Conservation (phyloP, 108 stramenopile genomes). For the Schizochytrium sp. region DNA sequence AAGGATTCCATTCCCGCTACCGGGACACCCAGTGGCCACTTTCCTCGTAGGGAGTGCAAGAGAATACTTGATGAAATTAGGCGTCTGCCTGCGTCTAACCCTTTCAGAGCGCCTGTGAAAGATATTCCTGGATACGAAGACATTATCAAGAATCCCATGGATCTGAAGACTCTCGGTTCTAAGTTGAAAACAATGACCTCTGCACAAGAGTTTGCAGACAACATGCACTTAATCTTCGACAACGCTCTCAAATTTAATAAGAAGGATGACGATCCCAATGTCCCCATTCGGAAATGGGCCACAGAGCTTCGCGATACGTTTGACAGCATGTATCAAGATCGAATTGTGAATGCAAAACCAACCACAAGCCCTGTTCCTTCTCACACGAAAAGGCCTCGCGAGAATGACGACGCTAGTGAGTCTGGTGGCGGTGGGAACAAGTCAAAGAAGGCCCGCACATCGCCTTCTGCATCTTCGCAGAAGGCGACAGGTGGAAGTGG, state of each 20-base stretch:
- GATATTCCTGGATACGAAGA: constrained; percentile 76
- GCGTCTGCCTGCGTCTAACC: background rate
- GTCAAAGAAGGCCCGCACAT: background rate
- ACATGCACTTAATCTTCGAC: constrained; percentile 77
- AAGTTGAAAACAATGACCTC: constrained; percentile 68
- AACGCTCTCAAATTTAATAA: constrained; percentile 73
- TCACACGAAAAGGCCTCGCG: background rate
- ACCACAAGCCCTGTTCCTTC: background rate
- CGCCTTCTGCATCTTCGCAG: background rate
- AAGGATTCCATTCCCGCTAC: background rate
- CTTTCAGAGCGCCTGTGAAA: constrained; percentile 77
- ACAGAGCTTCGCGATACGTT: constrained; percentile 52
- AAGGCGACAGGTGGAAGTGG: background rate
- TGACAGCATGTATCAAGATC: constrained; percentile 28
- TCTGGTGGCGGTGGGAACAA: background rate
- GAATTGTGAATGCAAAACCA: constrained; percentile 35
- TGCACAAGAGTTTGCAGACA: constrained; percentile 68
- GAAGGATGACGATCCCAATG: background rate
- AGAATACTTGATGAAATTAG: background rate
- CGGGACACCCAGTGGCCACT: background rate
- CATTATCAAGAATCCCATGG: constrained; percentile 78
- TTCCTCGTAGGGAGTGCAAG: constrained; percentile 32
- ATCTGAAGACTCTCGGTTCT: constrained; percentile 75
- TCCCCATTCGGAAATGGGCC: constrained; percentile 33
- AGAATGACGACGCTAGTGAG: background rate